Conservation (phyloP, 1,139 yeast genomes). For the Kurtzmaniella natalensis region DNA sequence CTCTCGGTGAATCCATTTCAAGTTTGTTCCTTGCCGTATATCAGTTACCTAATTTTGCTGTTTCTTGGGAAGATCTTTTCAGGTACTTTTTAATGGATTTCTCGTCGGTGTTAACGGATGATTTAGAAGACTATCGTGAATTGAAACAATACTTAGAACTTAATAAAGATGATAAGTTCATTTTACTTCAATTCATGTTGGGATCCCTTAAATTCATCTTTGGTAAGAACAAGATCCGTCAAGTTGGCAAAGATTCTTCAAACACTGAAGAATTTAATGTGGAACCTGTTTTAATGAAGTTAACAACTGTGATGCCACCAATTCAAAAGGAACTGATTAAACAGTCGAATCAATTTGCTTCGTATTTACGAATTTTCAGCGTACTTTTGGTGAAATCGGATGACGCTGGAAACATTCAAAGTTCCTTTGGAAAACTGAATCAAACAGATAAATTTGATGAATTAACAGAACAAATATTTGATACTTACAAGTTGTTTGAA, state of each 20-base stretch:
- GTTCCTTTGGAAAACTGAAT: conserved; percentile 21
- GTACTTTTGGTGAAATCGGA: conserved; percentile 17
- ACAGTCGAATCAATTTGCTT: conserved; percentile 14
- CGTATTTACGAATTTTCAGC: conserved; percentile 31
- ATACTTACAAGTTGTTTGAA: conserved; percentile 21
- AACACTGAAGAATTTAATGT: conserved; percentile 15
- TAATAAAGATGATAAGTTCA: conserved; percentile 13
- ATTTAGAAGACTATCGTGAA: conserved; percentile 8
- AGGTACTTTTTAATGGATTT: conserved; percentile 40
- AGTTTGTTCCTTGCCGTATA: conserved; percentile 16
- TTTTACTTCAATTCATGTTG: conserved; percentile 22
- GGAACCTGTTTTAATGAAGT: conserved; percentile 16
- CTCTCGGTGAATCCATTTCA: conserved; percentile 7
- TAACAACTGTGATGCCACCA: conserved; percentile 21
- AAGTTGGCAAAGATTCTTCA: conserved; percentile 5
- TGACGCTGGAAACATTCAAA: conserved; percentile 15
- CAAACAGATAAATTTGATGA: conserved; percentile 23
- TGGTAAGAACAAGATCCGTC: conserved; percentile 10
- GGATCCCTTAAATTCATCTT: conserved; percentile 23
- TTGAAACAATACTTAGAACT: conserved; percentile 2
- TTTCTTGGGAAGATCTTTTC: conserved; percentile 32
- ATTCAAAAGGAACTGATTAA: conserved; percentile 21
- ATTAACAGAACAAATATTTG: conserved; percentile 21
- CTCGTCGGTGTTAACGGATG: conserved; percentile 21
- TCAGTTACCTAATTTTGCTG: conserved; percentile 15